A percentile compares a stretch with the other conserved stretches of the same genome.
These are phyloP conservation scores for Lavandula angustifolia DNA, from an alignment of 257 asterid genomes.

Conservation along the genomic window DNA sequence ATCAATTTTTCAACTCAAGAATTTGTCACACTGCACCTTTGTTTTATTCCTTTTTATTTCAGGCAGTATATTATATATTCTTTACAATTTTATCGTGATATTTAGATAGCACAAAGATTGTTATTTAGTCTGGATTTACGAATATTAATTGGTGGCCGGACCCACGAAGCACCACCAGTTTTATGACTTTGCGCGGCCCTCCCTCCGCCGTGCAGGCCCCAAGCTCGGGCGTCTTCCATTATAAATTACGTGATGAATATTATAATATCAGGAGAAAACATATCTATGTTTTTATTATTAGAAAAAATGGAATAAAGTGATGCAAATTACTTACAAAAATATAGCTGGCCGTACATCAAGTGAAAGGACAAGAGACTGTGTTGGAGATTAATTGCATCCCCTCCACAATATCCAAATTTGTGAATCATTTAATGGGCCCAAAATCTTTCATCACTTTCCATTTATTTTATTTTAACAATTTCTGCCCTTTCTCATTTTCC, in stretches of 20 bases:
- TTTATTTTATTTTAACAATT: neutral
- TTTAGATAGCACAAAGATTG: neutral
- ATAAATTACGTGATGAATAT: neutral
- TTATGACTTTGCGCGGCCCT: conserved; percentile 18
- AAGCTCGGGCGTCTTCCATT: conserved; percentile 10
- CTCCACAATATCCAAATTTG: conserved; percentile 37
- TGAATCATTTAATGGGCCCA: conserved; percentile 27
- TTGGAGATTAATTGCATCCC: conserved; percentile 35
- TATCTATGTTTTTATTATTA: conserved; percentile 26
- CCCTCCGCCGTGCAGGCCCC: conserved; percentile 33
- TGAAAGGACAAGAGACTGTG: conserved; percentile 42
- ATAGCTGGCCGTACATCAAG: conserved; percentile 34
- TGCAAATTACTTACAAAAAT: neutral
- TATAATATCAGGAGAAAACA: conserved; percentile 7
- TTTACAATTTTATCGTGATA: neutral
- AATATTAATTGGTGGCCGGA: conserved; percentile 17
- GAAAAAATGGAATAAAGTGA: conserved; percentile 17
- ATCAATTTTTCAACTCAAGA: conserved; percentile 11
- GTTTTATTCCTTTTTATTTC: neutral
- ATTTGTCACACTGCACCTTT: conserved; percentile 20
- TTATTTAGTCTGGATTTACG: neutral
- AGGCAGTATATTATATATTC: conserved; percentile 30
- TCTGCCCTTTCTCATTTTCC: neutral
- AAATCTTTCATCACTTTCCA: conserved; percentile 24
- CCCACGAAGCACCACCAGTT: conserved; percentile 31